These are phyloP conservation scores for Phialophora verrucosa DNA, from an alignment of 2,329 filamentous ascomycete genomes.

Conservation along the genomic window DNA sequence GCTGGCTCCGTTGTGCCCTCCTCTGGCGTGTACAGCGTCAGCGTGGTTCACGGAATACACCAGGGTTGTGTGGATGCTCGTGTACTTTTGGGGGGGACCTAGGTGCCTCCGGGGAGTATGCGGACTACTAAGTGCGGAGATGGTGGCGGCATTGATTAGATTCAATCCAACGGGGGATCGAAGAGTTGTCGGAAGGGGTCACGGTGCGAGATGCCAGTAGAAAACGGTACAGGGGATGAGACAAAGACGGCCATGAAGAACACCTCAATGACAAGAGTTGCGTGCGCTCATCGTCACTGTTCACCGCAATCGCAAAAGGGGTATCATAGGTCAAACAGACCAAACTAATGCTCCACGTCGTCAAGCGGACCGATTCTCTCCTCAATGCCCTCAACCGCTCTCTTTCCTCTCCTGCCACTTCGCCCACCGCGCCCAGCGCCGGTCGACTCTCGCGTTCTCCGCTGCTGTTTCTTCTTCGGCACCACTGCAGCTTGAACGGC, in stretches of 20 bases:
- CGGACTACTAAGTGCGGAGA: neutral
- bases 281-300: neutral
- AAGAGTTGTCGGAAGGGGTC: neutral
- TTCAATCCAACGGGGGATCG: neutral
- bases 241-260: neutral
- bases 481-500: slow-evolving; percentile 21
- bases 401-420: slow-evolving; percentile 29
- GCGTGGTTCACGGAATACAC: too few species aligned
- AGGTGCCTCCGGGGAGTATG: too few species aligned
- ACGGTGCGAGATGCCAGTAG: neutral
- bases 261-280: neutral
- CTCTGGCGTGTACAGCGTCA: too few species aligned
- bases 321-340: neutral
- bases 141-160: neutral
- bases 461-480: slow-evolving; percentile 27
- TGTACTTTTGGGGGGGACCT: too few species aligned
- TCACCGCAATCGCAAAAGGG: neutral
- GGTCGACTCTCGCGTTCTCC: slow-evolving; percentile 23
- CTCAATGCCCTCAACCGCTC: slow-evolving; percentile 34
- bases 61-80: too few species aligned
- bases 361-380: slow-evolving; percentile 35
- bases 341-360: slow-evolving; percentile 25
- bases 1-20: too few species aligned
- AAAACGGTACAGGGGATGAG: neutral
- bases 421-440: slow-evolving; percentile 25